Percentiles rank a stretch among this genome's conserved stretches.
These are phyloP conservation scores for Deinandra increscens DNA, from an alignment of 129 eudicot species.

Conservation along the genomic window DNA sequence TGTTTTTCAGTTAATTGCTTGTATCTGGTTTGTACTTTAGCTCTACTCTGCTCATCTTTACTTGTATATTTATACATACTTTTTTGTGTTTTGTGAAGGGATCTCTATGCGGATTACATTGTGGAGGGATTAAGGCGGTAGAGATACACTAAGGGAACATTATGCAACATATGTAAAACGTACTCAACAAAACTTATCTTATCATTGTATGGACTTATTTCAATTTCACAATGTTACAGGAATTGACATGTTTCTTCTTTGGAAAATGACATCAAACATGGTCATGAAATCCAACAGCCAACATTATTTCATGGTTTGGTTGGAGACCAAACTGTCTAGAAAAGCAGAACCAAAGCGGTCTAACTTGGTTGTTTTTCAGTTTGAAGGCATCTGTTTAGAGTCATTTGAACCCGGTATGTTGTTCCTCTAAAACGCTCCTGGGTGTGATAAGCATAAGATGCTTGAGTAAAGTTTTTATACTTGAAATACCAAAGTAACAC, in stretches of 20 bases:
- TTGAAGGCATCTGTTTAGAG: too few species aligned
- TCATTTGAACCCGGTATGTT: too few species aligned
- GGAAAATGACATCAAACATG: not conserved
- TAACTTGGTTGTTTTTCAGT: too few species aligned
- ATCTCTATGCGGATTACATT: conserved; percentile 84
- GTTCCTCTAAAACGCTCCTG: too few species aligned
- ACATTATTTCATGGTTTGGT: not conserved
- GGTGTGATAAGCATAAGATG: too few species aligned
- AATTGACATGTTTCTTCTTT: not conserved
- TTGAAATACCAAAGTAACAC: too few species aligned
- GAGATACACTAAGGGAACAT: not conserved
- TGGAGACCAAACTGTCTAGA: not conserved
- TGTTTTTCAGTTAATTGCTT: not conserved
- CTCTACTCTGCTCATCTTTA: not conserved
- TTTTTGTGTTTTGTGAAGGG: conserved; percentile 40
- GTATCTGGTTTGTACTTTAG: not conserved
- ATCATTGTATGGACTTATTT: not conserved
- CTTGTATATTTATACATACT: too few species aligned
- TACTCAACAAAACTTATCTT: not conserved
- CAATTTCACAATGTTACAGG: not conserved
- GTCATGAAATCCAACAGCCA: not conserved
- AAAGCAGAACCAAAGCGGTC: not conserved
- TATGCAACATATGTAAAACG: not conserved
- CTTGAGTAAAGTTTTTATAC: too few species aligned
- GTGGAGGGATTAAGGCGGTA: conserved; percentile 81